These are phyloP conservation scores for Syncephalis fuscata DNA, from an alignment of 371 early-diverging fungal genomes.

Conservation along the genomic window DNA sequence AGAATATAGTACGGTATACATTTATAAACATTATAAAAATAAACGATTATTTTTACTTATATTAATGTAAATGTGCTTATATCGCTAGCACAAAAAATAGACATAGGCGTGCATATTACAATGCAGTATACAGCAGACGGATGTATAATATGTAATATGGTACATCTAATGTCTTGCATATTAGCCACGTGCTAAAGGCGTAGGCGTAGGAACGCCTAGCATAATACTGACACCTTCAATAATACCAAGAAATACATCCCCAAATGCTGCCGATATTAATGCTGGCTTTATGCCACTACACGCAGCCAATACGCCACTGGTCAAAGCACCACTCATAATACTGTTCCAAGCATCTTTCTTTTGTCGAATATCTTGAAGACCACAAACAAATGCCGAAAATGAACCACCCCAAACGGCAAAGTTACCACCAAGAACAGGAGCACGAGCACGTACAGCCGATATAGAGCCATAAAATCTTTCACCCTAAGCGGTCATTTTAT, in stretches of 20 bases:
- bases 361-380: slow-evolving; percentile 71
- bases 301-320: slow-evolving; percentile 87
- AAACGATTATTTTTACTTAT: no score
- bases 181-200: no score
- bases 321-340: slow-evolving; percentile 79
- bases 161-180: no score
- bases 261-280: slow-evolving; percentile 70
- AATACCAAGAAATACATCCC: slow-evolving; percentile 79
- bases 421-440: slow-evolving; percentile 86
- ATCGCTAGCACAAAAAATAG: no score
- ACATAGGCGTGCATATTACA: no score
- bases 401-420: slow-evolving; percentile 98
- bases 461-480: slow-evolving; percentile 78
- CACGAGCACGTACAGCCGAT: slow-evolving; percentile 79
- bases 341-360: slow-evolving; percentile 97
- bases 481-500: slow-evolving; percentile 29
- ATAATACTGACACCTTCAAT: slow-evolving; percentile 92
- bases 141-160: no score
- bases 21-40: no score
- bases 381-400: slow-evolving; percentile 92
- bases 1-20: no score
- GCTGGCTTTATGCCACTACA: slow-evolving; percentile 78
- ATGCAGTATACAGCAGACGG: no score
- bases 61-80: no score
- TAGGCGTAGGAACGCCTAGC: no score